Percentiles rank a stretch among this genome's conserved stretches.
phyloP scores from a whole-genome alignment of 2,329 filamentous ascomycete species.

The Botrytis fragariae region DNA sequence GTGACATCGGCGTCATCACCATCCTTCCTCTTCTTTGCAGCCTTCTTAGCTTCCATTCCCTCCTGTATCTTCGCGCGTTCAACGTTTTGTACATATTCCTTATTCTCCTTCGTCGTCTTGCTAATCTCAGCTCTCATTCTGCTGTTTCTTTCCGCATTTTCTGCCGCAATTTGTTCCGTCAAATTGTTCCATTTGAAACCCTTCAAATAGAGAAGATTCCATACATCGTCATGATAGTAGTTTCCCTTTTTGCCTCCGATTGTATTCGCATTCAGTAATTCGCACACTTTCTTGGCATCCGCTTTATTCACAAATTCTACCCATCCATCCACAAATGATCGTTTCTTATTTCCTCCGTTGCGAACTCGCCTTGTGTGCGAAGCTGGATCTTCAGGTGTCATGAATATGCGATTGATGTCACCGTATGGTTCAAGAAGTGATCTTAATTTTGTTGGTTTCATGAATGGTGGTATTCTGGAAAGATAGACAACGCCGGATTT shows the following conservation, averaged over 20 bases:
- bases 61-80: constrained; percentile 78
- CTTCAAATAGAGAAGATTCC: constrained; percentile 78
- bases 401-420: constrained; percentile 72
- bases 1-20: constrained; percentile 33
- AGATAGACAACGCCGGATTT: constrained; percentile 81
- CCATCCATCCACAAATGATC: constrained; percentile 81
- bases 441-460: constrained; percentile 78
- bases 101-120: constrained; percentile 74
- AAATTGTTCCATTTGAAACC: constrained; percentile 79
- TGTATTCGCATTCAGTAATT: constrained; percentile 71
- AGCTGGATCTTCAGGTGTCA: constrained; percentile 70
- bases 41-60: constrained; percentile 63
- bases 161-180: constrained; percentile 75
- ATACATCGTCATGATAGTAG: constrained; percentile 83
- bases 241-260: constrained; percentile 82
- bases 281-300: constrained; percentile 73
- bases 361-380: constrained; percentile 65
- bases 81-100: constrained; percentile 74
- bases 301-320: constrained; percentile 76
- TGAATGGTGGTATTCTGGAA: constrained; percentile 81
- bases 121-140: constrained; percentile 76
- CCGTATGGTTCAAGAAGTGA: constrained; percentile 74
- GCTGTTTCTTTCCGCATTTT: constrained; percentile 75
- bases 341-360: constrained; percentile 79
- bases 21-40: constrained; percentile 44